phyloP scores from a whole-genome alignment of 2,329 filamentous ascomycete genomes.

The Colletotrichum destructivum region DNA sequence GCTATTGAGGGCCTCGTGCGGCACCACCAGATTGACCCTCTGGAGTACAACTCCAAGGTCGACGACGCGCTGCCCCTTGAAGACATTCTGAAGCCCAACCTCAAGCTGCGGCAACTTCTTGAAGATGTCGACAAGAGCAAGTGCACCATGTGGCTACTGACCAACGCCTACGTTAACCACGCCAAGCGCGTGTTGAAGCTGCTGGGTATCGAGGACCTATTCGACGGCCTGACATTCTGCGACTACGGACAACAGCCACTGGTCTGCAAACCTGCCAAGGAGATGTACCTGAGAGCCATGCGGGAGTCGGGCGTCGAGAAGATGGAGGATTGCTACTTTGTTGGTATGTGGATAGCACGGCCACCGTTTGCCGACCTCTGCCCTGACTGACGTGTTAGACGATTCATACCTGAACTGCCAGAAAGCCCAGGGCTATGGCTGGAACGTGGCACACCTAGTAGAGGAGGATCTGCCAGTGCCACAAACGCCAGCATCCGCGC shows the following conservation, averaged over 20 bases:
- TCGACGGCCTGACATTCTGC: slow-evolving; percentile 96
- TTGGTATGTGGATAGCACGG: slow-evolving; percentile 75
- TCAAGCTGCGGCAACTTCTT: slow-evolving; percentile 81
- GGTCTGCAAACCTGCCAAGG: slow-evolving; percentile 87
- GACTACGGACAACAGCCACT: slow-evolving; percentile 84
- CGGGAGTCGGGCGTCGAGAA: slow-evolving; percentile 80
- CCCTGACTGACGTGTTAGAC: slow-evolving; percentile 66
- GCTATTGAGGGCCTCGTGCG: slow-evolving; percentile 95
- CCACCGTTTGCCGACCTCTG: neutral
- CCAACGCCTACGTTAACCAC: slow-evolving; percentile 95
- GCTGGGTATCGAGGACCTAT: slow-evolving; percentile 87
- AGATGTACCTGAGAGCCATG: slow-evolving; percentile 94
- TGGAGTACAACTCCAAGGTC: slow-evolving; percentile 95
- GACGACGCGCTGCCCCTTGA: slow-evolving; percentile 95
- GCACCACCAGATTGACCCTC: slow-evolving; percentile 93
- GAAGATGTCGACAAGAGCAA: slow-evolving; percentile 87
- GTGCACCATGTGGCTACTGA: slow-evolving; percentile 93
- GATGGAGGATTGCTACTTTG: slow-evolving; percentile 87
- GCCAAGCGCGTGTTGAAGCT: slow-evolving; percentile 86
- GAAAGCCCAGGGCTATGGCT: slow-evolving; percentile 84
- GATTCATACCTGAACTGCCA: slow-evolving; percentile 89
- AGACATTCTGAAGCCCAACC: slow-evolving; percentile 84
- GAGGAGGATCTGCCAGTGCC: slow-evolving; percentile 81
- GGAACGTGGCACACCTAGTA: slow-evolving; percentile 88
- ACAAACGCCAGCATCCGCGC: slow-evolving; percentile 75